These are phyloP conservation scores for Apiotrichum montevideense DNA, from an alignment of 1,284 basidiomycete genomes.

Conservation along the genomic window DNA sequence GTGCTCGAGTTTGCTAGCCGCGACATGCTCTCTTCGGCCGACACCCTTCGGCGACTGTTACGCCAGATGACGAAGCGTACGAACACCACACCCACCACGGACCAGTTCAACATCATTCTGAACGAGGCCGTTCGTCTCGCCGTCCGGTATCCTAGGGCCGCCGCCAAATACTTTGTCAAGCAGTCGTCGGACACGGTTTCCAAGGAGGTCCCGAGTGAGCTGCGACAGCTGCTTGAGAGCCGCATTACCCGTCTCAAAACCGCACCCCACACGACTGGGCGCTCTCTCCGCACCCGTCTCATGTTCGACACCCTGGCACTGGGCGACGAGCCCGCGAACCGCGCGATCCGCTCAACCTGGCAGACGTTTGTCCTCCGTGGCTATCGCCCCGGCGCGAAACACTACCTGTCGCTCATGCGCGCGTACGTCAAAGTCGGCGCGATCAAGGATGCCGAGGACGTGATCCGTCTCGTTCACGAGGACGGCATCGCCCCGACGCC, in stretches of 20 bases:
- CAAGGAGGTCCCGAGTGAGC: constrained; percentile 4
- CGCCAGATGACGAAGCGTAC: constrained; percentile 15
- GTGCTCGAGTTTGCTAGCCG: constrained; percentile 25
- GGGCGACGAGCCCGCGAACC: constrained; percentile 16
- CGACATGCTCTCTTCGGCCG: constrained; percentile 14
- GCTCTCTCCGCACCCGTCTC: constrained; percentile 24
- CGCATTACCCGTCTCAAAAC: not conserved
- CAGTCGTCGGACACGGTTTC: not conserved
- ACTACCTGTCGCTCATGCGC: constrained; percentile 33
- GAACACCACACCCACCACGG: constrained; percentile 17
- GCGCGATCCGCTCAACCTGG: constrained; percentile 26
- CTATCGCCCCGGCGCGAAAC: constrained; percentile 25
- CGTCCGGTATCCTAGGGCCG: not conserved
- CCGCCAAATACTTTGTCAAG: not conserved
- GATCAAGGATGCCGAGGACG: constrained; percentile 29
- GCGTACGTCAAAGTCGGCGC: constrained; percentile 34
- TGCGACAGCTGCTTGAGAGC: constrained; percentile 1
- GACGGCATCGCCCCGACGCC: constrained; percentile 13
- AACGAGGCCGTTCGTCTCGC: constrained; percentile 15
- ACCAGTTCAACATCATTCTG: constrained; percentile 21
- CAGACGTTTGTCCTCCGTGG: constrained; percentile 30
- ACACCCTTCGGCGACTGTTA: constrained; percentile 23
- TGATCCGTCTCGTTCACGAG: constrained; percentile 22
- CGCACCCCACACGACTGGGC: not conserved
- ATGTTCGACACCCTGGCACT: constrained; percentile 28